phyloP scores from a whole-genome alignment of 2,329 filamentous ascomycete species.

The Cladosporium sp. region DNA sequence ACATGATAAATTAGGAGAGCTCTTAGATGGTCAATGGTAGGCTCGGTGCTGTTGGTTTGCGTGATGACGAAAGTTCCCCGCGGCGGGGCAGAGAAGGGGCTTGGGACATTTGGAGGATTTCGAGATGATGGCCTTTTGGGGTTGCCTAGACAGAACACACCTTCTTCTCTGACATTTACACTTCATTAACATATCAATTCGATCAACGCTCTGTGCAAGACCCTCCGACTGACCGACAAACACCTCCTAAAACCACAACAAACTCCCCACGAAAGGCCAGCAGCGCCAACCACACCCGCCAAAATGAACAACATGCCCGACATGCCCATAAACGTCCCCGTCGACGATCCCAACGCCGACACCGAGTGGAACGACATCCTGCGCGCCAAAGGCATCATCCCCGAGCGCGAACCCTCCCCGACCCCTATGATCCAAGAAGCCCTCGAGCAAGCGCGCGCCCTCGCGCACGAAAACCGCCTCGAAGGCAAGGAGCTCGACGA shows the following conservation, averaged over 20 bases:
- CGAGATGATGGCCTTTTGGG: neutral
- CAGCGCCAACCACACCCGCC: neutral
- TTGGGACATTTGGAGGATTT: neutral
- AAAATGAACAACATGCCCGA: slow-evolving; percentile 32
- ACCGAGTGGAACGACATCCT: slow-evolving; percentile 99
- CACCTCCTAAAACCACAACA: no score
- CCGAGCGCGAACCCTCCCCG: slow-evolving; percentile 94
- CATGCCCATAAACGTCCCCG: slow-evolving; percentile 71
- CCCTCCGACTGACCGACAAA: neutral
- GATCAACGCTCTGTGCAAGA: neutral
- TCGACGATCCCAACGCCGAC: slow-evolving; percentile 94
- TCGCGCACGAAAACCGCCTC: slow-evolving; percentile 88
- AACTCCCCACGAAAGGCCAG: neutral
- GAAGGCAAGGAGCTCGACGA: slow-evolving; percentile 95
- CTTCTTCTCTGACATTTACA: neutral
- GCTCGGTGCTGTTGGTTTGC: neutral
- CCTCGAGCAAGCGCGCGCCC: slow-evolving; percentile 74
- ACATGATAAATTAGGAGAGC: neutral
- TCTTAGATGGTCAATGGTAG: no score
- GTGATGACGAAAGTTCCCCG: neutral
- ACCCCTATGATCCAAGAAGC: slow-evolving; percentile 97
- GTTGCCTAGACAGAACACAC: slow-evolving; percentile 2
- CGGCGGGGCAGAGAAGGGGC: neutral
- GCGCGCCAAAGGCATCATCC: slow-evolving; percentile 92
- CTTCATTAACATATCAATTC: neutral